Percentiles rank a stretch among this genome's conserved stretches.
These are phyloP conservation scores for Melampsora americana DNA, from an alignment of 1,284 basidiomycete species.

Conservation along the genomic window DNA sequence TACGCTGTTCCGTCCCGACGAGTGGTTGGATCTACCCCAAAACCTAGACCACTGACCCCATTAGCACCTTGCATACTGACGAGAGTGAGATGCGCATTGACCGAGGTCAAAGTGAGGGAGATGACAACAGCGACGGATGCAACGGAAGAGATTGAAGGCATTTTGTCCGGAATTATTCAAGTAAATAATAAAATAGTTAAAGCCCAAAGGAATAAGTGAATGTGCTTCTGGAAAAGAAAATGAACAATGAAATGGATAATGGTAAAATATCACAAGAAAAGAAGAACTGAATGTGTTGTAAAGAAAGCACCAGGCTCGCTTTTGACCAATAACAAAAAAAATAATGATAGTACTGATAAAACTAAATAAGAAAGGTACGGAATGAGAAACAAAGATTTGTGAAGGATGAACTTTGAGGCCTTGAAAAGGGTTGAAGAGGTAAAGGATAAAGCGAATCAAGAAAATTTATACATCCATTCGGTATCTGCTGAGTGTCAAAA, in stretches of 20 bases:
- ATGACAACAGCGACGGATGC: background rate
- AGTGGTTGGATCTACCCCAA: constrained; percentile 26
- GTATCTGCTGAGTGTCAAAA: too few species aligned
- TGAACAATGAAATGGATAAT: background rate
- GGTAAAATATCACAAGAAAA: background rate
- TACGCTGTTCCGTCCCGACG: constrained; percentile 18
- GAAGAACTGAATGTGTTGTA: background rate
- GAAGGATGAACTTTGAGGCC: too few species aligned
- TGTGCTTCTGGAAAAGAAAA: background rate
- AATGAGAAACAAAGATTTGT: too few species aligned
- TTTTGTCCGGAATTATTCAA: background rate
- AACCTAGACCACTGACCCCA: constrained; percentile 23
- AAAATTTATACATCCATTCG: too few species aligned
- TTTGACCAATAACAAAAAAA: too few species aligned
- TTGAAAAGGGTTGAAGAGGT: too few species aligned
- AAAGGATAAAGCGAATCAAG: too few species aligned
- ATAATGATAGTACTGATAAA: too few species aligned
- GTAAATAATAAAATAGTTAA: background rate
- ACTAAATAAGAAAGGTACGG: too few species aligned
- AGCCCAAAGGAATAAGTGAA: background rate
- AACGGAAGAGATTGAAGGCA: background rate
- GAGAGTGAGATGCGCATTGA: constrained; percentile 26
- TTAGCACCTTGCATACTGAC: constrained; percentile 40
- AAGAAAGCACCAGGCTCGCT: background rate
- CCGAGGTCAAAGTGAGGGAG: background rate